Conservation (phyloP, 371 early-diverging fungal species). For the Mucor racemosus region DNA sequence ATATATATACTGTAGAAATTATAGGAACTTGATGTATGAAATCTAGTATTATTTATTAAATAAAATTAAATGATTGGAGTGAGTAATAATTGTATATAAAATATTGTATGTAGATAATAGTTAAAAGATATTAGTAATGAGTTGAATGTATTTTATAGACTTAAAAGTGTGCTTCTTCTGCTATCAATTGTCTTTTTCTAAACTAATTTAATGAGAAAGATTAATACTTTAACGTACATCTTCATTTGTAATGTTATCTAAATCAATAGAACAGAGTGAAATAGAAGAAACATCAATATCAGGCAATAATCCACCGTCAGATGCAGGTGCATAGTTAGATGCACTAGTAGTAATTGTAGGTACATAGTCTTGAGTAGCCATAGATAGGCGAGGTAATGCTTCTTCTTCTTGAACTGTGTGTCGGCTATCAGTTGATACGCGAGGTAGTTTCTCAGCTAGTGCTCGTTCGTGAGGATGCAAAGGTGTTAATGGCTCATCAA, state of each 20-base stretch:
- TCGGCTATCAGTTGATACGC: background rate
- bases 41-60: too few relatives aligned
- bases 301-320: conserved; percentile 4
- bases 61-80: background rate
- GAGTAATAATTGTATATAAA: background rate
- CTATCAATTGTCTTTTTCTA: too few relatives aligned
- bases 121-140: too few relatives aligned
- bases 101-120: too few relatives aligned
- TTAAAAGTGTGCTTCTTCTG: too few relatives aligned
- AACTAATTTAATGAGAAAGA: too few relatives aligned
- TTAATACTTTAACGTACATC: background rate
- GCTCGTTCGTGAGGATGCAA: conserved; percentile 3
- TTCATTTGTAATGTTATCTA: conserved; percentile 6
- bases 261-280: conserved; percentile 23
- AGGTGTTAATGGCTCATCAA: background rate
- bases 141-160: too few relatives aligned
- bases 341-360: background rate
- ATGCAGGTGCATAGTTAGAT: conserved; percentile 5
- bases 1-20: too few relatives aligned
- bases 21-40: too few relatives aligned
- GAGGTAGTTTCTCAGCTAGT: background rate
- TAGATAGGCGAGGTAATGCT: background rate
- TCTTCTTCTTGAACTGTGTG: background rate
- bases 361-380: background rate
- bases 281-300: conserved; percentile 17